A percentile compares a stretch with the other conserved stretches of the same genome.
phyloP scores from a whole-genome alignment of 768 basidiomycete genomes.

The Tephrocybe sp. region DNA sequence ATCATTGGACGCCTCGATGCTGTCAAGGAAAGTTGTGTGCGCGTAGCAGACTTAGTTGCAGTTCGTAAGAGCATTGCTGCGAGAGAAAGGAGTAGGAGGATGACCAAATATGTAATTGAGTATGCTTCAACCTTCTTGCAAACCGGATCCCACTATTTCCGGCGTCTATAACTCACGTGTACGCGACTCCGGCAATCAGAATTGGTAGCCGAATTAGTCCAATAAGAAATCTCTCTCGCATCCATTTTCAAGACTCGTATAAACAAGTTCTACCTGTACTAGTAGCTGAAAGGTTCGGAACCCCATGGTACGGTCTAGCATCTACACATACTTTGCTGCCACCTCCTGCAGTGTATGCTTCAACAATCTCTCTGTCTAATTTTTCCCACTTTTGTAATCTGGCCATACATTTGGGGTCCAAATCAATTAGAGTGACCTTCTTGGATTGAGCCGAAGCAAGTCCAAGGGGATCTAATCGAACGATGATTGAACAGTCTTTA shows the following conservation, averaged over 20 bases:
- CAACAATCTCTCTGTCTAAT: constrained; percentile 68
- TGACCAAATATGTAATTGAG: not conserved
- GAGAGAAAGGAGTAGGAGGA: not conserved
- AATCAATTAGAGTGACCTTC: constrained; percentile 72
- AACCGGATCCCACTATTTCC: constrained; percentile 18
- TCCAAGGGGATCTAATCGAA: constrained; percentile 31
- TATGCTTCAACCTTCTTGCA: not conserved
- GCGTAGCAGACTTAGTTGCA: constrained; percentile 1
- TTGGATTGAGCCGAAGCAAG: constrained; percentile 17
- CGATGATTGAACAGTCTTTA: constrained; percentile 85
- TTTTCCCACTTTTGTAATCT: constrained; percentile 69
- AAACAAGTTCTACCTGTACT: too few species aligned
- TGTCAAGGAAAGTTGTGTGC: not conserved
- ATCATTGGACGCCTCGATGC: constrained; percentile 1
- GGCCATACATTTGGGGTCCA: constrained; percentile 74
- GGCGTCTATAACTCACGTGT: constrained; percentile 7
- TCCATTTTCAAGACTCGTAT: too few species aligned
- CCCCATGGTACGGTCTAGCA: constrained; percentile 9
- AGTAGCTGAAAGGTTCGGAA: too few species aligned
- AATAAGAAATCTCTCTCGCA: too few species aligned
- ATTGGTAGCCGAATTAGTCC: not conserved
- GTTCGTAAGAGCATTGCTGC: constrained; percentile 14
- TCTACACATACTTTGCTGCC: constrained; percentile 31
- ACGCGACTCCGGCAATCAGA: not conserved
- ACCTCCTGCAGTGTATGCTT: constrained; percentile 32